Evolutionary conservation across 768 basidiomycete species (phyloP).

Genomic region (Termitomyces sp.): DNA sequence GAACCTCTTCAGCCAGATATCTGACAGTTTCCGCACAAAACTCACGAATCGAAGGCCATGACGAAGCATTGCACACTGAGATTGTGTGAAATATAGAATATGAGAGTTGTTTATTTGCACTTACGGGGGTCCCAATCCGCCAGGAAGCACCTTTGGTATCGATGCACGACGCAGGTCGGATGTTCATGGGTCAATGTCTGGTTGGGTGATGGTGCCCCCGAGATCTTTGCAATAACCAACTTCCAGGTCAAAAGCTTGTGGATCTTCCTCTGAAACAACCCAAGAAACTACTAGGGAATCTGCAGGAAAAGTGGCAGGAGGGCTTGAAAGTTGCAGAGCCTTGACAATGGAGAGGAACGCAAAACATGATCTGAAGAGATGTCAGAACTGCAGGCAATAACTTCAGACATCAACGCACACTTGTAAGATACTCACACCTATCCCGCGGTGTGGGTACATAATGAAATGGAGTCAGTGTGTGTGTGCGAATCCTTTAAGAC

Average conservation of each 20-base stretch:
- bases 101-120: background rate
- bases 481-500: background rate
- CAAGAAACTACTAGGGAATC: background rate
- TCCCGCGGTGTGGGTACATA: background rate
- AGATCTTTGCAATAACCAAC: background rate
- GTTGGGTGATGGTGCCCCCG: accelerated
- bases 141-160: background rate
- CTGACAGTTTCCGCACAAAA: background rate
- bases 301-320: background rate
- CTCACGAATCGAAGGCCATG: background rate
- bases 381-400: background rate
- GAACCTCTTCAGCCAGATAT: background rate
- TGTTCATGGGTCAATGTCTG: background rate
- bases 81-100: background rate
- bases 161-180: background rate
- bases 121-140: background rate
- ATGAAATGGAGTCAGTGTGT: background rate
- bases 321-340: background rate
- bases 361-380: background rate
- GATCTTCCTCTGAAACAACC: background rate
- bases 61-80: background rate
- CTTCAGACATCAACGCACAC: background rate
- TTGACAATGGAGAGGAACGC: background rate
- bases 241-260: background rate
- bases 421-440: background rate